Conservation (phyloP, 2,329 filamentous ascomycete genomes). For the Clonostachys rosea region DNA sequence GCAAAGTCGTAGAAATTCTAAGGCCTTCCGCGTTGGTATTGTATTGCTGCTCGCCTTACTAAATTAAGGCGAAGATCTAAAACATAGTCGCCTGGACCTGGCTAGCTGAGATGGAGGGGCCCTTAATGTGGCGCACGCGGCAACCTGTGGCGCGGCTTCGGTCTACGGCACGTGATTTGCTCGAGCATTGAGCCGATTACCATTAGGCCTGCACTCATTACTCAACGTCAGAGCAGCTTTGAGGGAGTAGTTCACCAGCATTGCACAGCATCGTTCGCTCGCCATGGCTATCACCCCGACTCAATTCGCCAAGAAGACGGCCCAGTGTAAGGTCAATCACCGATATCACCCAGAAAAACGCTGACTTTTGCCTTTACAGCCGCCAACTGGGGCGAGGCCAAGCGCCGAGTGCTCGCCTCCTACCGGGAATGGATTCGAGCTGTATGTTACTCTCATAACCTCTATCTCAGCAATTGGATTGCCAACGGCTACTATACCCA, state of each 20-base stretch:
- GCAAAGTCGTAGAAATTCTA: neutral
- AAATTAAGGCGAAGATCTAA: neutral
- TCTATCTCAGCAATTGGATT: neutral
- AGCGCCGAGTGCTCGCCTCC: conserved; percentile 76
- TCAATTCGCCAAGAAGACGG: conserved; percentile 78
- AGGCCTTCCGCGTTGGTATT: neutral
- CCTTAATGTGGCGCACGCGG: no score
- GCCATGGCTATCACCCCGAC: conserved; percentile 88
- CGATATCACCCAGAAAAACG: conserved; percentile 2
- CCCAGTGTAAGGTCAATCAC: conserved; percentile 59
- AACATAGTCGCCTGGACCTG: no score
- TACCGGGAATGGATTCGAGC: conserved; percentile 96
- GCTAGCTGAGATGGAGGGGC: no score
- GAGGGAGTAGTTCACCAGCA: neutral
- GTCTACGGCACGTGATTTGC: no score
- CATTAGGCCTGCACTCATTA: no score
- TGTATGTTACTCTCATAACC: conserved; percentile 54
- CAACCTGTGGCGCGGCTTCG: no score
- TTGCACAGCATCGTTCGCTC: conserved; percentile 26
- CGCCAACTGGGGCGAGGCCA: conserved; percentile 84
- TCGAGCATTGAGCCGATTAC: no score
- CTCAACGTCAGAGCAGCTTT: no score
- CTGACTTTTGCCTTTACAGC: conserved; percentile 53
- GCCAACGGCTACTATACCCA: neutral
- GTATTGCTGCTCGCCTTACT: neutral